A percentile compares a stretch with the other conserved stretches of the same genome.
Evolutionary conservation across 208 protist species (phyloP).

Genomic region (Acanthamoeba castellanii): DNA sequence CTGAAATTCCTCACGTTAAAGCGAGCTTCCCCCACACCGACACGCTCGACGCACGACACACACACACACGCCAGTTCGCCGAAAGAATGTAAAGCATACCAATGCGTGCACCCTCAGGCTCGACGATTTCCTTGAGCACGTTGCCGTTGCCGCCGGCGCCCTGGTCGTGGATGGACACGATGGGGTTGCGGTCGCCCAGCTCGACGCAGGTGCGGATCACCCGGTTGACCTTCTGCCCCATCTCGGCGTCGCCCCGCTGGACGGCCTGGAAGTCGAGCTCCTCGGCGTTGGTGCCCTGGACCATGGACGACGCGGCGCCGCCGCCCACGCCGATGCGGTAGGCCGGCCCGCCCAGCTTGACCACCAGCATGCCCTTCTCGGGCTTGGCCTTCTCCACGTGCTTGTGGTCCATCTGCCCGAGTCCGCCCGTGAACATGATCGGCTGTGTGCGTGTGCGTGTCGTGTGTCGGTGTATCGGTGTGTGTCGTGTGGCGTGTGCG

Average conservation of each 20-base stretch:
- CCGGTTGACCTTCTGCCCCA: slow-evolving; percentile 91
- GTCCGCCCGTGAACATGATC: slow-evolving; percentile 91
- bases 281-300: slow-evolving; percentile 76
- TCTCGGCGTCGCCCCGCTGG: slow-evolving; percentile 91
- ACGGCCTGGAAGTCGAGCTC: slow-evolving; percentile 84
- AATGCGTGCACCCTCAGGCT: slow-evolving; percentile 85
- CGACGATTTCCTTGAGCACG: slow-evolving; percentile 90
- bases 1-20: background rate
- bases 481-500: too few relatives aligned
- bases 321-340: slow-evolving; percentile 91
- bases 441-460: slow-evolving; percentile 86
- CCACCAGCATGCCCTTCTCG: slow-evolving; percentile 88
- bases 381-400: slow-evolving; percentile 81
- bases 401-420: slow-evolving; percentile 86
- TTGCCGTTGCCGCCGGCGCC: slow-evolving; percentile 88
- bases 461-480: too few relatives aligned
- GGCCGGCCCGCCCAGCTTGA: slow-evolving; percentile 90
- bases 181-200: slow-evolving; percentile 87
- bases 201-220: slow-evolving; percentile 90
- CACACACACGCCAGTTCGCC: too few relatives aligned
- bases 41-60: too few relatives aligned
- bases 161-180: slow-evolving; percentile 91
- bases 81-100: background rate
- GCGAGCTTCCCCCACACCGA: background rate
- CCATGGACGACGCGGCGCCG: slow-evolving; percentile 88